Evolutionary conservation across 768 basidiomycete genomes (phyloP).

Genomic region (Suillus decipiens): DNA sequence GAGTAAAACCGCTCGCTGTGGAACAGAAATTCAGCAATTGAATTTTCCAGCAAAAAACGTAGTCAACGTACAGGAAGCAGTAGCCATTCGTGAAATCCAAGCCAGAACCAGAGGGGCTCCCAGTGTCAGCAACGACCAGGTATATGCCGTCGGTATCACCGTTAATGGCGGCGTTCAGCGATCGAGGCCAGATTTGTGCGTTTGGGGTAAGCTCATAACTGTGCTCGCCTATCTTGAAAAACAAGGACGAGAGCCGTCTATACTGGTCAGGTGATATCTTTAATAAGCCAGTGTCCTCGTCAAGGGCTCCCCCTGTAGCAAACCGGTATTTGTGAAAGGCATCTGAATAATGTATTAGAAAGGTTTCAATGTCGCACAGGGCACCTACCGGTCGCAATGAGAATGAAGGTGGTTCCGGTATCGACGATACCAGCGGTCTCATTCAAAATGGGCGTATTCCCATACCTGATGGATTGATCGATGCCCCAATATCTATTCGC

Average conservation of each 20-base stretch:
- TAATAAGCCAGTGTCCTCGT: slow-evolving; percentile 20
- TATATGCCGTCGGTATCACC: slow-evolving; percentile 18
- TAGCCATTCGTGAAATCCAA: slow-evolving; percentile 18
- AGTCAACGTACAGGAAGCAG: slow-evolving; percentile 1
- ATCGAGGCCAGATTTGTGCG: slow-evolving; percentile 19
- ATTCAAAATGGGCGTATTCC: neutral
- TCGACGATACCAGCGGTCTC: neutral
- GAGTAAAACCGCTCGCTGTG: slow-evolving; percentile 36
- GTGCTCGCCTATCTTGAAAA: slow-evolving; percentile 10
- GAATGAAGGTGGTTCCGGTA: neutral
- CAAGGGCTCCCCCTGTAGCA: slow-evolving; percentile 14
- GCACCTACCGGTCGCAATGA: neutral
- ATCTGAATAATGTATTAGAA: neutral
- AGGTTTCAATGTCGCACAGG: neutral
- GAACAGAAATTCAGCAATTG: neutral
- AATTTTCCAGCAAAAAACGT: slow-evolving; percentile 9
- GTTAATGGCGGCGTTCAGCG: slow-evolving; percentile 21
- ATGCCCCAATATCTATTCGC: slow-evolving; percentile 37
- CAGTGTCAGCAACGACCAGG: slow-evolving; percentile 14
- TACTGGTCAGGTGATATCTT: slow-evolving; percentile 11
- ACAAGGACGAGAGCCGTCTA: slow-evolving; percentile 2
- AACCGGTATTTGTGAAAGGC: neutral
- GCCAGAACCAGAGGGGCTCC: slow-evolving; percentile 26
- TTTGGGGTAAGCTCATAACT: neutral
- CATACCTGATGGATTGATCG: slow-evolving; percentile 23